Percentiles rank a stretch among this genome's conserved stretches.
Evolutionary conservation across 31 red algal genomes (phyloP).

Genomic region (Asparagopsis taxiformis): DNA sequence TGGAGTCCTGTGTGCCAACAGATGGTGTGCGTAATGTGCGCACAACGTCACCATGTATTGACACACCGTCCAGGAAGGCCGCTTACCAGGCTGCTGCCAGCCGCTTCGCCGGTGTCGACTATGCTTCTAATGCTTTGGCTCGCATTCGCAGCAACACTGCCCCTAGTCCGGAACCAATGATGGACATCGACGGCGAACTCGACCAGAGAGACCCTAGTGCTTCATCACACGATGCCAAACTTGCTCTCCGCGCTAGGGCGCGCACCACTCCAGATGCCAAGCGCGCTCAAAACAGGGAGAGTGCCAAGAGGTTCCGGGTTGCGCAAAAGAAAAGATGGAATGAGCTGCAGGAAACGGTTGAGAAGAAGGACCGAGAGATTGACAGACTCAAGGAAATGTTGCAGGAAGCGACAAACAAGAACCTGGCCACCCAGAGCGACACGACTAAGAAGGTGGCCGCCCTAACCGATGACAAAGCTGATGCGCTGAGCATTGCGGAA

Average conservation of each 20-base stretch:
- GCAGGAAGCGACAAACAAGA: slow-evolving; percentile 33
- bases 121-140: too few relatives aligned
- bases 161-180: too few relatives aligned
- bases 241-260: not conserved
- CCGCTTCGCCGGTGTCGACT: too few relatives aligned
- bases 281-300: slow-evolving; percentile 74
- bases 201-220: not conserved
- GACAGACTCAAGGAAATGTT: too few relatives aligned
- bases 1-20: slow-evolving; percentile 6
- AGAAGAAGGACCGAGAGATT: slow-evolving; percentile 35
- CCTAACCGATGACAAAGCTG: not conserved
- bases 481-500: slow-evolving; percentile 27
- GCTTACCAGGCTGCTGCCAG: too few relatives aligned
- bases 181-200: slow-evolving; percentile 16
- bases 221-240: not conserved
- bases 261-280: slow-evolving; percentile 69
- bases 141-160: too few relatives aligned
- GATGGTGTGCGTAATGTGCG: too few relatives aligned
- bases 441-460: not conserved
- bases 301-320: slow-evolving; percentile 69
- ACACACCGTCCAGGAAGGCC: too few relatives aligned
- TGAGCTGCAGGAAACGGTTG: slow-evolving; percentile 45
- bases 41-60: too few relatives aligned
- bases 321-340: too few relatives aligned
- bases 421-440: slow-evolving; percentile 2